A percentile compares a stretch with the other conserved stretches of the same genome.
phyloP scores from a whole-genome alignment of 805 yeast species.

The Cyberlindnera meyerae region DNA sequence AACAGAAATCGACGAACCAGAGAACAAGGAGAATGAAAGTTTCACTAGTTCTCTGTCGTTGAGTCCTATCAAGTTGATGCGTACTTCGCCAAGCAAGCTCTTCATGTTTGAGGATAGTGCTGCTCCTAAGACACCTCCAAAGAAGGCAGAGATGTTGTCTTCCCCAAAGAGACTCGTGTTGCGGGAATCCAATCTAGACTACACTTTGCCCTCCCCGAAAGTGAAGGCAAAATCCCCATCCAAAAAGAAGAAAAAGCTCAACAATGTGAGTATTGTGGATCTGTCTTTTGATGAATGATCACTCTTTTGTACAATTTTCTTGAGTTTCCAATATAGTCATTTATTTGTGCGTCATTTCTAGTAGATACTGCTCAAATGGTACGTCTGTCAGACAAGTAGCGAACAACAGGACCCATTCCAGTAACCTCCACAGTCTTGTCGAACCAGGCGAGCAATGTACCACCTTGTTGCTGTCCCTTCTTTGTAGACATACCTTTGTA shows the following conservation, averaged over 20 bases:
- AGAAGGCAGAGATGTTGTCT: conserved; percentile 5
- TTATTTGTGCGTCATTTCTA: no score
- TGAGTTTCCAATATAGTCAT: no score
- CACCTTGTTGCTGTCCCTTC: conserved; percentile 82
- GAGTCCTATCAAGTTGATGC: conserved; percentile 17
- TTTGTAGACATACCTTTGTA: conserved; percentile 80
- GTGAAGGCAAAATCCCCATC: conserved; percentile 14
- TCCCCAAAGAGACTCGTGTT: conserved; percentile 15
- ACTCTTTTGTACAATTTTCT: no score
- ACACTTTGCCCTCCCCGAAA: conserved; percentile 8
- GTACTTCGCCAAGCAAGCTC: conserved; percentile 17
- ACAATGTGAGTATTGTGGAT: conserved; percentile 9
- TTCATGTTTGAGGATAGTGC: conserved; percentile 17
- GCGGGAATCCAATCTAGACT: conserved; percentile 14
- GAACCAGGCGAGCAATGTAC: conserved; percentile 82
- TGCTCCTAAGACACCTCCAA: conserved; percentile 6
- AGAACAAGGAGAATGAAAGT: conserved; percentile 10
- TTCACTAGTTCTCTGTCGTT: conserved; percentile 7
- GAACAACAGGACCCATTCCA: conserved; percentile 85
- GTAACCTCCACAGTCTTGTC: conserved; percentile 80
- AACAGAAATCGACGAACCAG: neutral
- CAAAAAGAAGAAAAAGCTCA: conserved; percentile 16
- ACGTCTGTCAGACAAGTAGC: conserved; percentile 82
- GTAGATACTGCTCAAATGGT: conserved; percentile 59
- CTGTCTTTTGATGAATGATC: conserved; percentile 6